Conservation (phyloP, 768 basidiomycete species). For the Trametes cinnabarina region DNA sequence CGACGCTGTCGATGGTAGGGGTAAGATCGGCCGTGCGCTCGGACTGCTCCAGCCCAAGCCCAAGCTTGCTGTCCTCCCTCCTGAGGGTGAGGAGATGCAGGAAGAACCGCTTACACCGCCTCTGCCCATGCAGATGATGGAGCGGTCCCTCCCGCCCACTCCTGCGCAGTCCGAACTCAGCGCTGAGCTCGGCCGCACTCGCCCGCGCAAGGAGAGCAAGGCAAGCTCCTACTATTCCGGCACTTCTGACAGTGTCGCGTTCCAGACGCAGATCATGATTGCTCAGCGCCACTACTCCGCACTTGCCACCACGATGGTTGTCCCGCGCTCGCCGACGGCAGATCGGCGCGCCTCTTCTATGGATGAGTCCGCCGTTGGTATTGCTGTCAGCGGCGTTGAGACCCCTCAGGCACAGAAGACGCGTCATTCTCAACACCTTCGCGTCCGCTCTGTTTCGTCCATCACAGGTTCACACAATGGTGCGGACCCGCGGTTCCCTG, state of each 20-base stretch:
- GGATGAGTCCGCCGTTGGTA: constrained; percentile 36
- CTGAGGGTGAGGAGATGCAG: constrained; percentile 44
- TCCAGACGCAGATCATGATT: constrained; percentile 62
- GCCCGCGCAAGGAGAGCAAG: constrained; percentile 45
- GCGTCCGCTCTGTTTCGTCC: constrained; percentile 59
- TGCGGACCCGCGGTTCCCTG: constrained; percentile 26
- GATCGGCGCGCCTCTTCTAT: constrained; percentile 34
- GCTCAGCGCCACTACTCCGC: constrained; percentile 74
- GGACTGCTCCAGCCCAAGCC: constrained; percentile 63
- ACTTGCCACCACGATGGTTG: constrained; percentile 60
- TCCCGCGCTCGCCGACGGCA: constrained; percentile 43
- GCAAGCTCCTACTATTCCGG: constrained; percentile 54
- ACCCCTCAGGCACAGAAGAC: constrained; percentile 14
- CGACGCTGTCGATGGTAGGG: constrained; percentile 67
- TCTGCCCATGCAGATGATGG: constrained; percentile 59
- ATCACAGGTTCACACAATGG: constrained; percentile 39
- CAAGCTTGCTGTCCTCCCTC: constrained; percentile 65
- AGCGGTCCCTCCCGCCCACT: constrained; percentile 48
- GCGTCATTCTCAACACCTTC: constrained; percentile 44
- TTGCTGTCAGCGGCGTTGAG: constrained; percentile 17
- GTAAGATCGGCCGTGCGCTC: constrained; percentile 57
- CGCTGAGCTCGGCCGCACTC: constrained; percentile 48
- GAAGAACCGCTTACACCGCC: constrained; percentile 49
- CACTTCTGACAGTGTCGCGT: constrained; percentile 48
- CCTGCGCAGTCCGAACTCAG: constrained; percentile 53